Evolutionary conservation across 225 moss, liverwort and hornwort species (phyloP), one percentile per base, ranked within the genome.

Genomic region (Asterella californica): DNA sequence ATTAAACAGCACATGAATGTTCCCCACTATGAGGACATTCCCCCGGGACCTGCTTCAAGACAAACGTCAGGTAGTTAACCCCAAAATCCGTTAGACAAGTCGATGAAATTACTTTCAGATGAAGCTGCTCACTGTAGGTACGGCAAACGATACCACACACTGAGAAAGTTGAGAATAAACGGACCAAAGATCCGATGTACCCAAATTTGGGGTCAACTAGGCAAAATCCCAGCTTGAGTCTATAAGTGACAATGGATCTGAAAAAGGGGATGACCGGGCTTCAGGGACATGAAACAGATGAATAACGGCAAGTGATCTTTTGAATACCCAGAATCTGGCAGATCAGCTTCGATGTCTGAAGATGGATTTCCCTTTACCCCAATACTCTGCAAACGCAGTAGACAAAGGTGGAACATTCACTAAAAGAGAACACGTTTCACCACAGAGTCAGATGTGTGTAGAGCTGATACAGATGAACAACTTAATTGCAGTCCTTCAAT

Each of bases 1-100:
- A 81, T 99, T 94, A 75, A 91, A 99, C 8, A 99, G 89, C 63
- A 99, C 94, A 83, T 99, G 97, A 83, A 92, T 94, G 79, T 99
- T 99, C 73, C 93, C 94, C 69, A 99, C 91, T 72, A 99, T 79
- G 55, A 99, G 83, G 76, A 84, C 77, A 46, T 86, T 86, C 53
- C 76, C 85, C 74, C n/a, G 71, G n/a, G 70, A 77, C 83, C 90
- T 87, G 79, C 74, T 53, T 59, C 67, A 37, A 38, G 38, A 57
- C 2, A 76, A 69, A 69, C 15, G 18, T 27, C 55, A 53, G 10
- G 5, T 55, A 30, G 2, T 76, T 50, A 21, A 59, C 30, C 19
- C 53, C 7, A 82, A 42, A 38, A 32, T 12, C 9, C 32, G 15
- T 14, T 33, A 65, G 65, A 33, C 32, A 65, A 10, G 30, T 2